phyloP scores from a whole-genome alignment of 2,329 filamentous ascomycete genomes.

The Sclerotinia minor region DNA sequence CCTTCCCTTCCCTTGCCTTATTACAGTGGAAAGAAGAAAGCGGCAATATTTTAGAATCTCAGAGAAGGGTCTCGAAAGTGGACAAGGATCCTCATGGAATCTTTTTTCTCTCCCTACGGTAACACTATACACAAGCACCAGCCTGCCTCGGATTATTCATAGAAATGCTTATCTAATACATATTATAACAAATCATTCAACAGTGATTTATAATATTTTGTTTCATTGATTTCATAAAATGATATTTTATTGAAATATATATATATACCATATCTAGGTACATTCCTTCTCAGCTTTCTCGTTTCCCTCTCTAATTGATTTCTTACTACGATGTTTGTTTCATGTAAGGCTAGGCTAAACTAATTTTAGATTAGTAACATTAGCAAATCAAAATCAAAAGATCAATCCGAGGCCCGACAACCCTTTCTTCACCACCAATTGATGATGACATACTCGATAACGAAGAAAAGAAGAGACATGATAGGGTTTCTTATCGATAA shows the following conservation, averaged over 20 bases:
- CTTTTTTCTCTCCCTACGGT: no score
- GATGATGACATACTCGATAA: background rate
- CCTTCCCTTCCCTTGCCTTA: background rate
- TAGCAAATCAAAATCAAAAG: background rate
- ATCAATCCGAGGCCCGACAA: background rate
- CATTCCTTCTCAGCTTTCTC: background rate
- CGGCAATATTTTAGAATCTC: constrained; percentile 18
- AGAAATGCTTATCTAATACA: no score
- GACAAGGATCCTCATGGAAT: background rate
- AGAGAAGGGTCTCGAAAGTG: constrained; percentile 26
- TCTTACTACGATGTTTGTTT: background rate
- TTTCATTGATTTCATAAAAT: no score
- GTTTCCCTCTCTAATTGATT: background rate
- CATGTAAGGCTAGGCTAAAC: background rate
- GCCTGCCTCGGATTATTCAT: no score
- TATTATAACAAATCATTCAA: no score
- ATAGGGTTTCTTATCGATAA: constrained; percentile 17
- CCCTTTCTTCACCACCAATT: background rate
- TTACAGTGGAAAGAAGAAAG: constrained; percentile 18
- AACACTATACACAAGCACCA: no score
- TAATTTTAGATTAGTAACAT: background rate
- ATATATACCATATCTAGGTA: background rate
- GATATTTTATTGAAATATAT: no score
- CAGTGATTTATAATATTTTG: no score
- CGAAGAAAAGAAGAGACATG: background rate